These are phyloP conservation scores for Ploettnerulaceae sp. DNA, from an alignment of 2,329 filamentous ascomycete species.

Conservation along the genomic window DNA sequence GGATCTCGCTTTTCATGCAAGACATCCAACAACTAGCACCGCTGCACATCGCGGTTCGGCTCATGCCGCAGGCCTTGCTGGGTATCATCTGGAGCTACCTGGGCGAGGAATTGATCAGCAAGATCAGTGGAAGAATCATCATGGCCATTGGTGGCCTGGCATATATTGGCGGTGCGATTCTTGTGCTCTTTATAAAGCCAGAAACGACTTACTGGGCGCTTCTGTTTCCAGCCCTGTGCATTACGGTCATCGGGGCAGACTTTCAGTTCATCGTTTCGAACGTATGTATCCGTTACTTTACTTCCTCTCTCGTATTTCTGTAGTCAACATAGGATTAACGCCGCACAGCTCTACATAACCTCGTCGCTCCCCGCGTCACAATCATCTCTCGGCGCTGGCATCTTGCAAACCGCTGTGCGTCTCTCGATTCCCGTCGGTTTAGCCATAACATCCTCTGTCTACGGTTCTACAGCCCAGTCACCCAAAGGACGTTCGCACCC, in stretches of 20 bases:
- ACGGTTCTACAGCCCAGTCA: slow-evolving; percentile 27
- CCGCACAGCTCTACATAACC: slow-evolving; percentile 59
- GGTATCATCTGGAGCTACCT: slow-evolving; percentile 60
- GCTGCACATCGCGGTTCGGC: slow-evolving; percentile 42
- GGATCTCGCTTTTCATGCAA: slow-evolving; percentile 62
- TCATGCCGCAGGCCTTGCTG: slow-evolving; percentile 61
- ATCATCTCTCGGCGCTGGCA: slow-evolving; percentile 61
- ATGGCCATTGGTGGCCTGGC: slow-evolving; percentile 43
- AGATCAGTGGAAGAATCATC: slow-evolving; percentile 58
- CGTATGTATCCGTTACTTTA: slow-evolving; percentile 39
- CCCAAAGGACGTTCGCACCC: slow-evolving; percentile 39
- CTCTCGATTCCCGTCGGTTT: slow-evolving; percentile 48
- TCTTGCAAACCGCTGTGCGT: slow-evolving; percentile 60
- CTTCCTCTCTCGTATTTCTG: slow-evolving; percentile 6
- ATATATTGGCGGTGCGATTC: slow-evolving; percentile 40
- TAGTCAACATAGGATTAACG: slow-evolving; percentile 7
- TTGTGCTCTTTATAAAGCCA: slow-evolving; percentile 52
- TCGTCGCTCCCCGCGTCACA: slow-evolving; percentile 38
- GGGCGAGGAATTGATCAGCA: slow-evolving; percentile 57
- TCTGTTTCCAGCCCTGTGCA: slow-evolving; percentile 54
- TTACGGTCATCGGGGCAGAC: slow-evolving; percentile 62
- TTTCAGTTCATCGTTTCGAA: slow-evolving; percentile 68
- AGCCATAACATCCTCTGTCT: slow-evolving; percentile 58
- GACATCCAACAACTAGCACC: slow-evolving; percentile 48
- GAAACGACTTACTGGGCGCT: slow-evolving; percentile 60